phyloP scores from a whole-genome alignment of 768 basidiomycete species.

The Auricularia cornea region DNA sequence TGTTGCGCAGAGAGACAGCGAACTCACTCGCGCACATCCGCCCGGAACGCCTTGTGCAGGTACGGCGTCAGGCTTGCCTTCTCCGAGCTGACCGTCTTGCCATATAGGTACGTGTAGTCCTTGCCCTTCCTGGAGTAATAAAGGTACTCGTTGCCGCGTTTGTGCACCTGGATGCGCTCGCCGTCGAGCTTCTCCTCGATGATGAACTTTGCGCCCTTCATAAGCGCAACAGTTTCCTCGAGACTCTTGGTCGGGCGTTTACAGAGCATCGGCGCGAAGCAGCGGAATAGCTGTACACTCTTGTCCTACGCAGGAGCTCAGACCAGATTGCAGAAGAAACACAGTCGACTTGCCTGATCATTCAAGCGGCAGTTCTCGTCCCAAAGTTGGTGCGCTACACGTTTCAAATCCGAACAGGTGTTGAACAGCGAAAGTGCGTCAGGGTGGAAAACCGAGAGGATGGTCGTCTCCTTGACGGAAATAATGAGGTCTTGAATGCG shows the following conservation, averaged over 20 bases:
- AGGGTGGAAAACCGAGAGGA: slow-evolving; percentile 85
- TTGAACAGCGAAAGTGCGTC: slow-evolving; percentile 93
- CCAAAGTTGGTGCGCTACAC: slow-evolving; percentile 83
- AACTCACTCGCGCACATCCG: slow-evolving; percentile 71
- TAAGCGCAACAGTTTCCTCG: slow-evolving; percentile 76
- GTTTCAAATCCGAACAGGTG: slow-evolving; percentile 92
- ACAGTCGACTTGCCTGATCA: slow-evolving; percentile 24
- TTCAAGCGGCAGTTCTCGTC: slow-evolving; percentile 62
- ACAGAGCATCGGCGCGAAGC: slow-evolving; percentile 94
- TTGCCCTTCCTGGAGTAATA: slow-evolving; percentile 93
- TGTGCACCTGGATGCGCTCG: slow-evolving; percentile 93
- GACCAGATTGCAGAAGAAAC: background rate
- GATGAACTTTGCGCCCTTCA: slow-evolving; percentile 70
- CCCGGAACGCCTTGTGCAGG: slow-evolving; percentile 69
- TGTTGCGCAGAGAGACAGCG: background rate
- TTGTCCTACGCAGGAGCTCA: slow-evolving; percentile 51
- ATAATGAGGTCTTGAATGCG: slow-evolving; percentile 69
- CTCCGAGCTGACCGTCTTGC: slow-evolving; percentile 54
- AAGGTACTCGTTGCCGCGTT: slow-evolving; percentile 81
- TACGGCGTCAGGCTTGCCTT: slow-evolving; percentile 82
- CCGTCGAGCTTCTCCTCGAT: slow-evolving; percentile 98
- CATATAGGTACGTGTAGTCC: slow-evolving; percentile 87
- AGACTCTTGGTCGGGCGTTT: slow-evolving; percentile 76
- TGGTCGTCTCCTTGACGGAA: slow-evolving; percentile 88
- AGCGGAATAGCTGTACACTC: slow-evolving; percentile 68